These are phyloP conservation scores for Pelagophyceae sp. DNA, from an alignment of 352 stramenopile genomes.

Conservation along the genomic window DNA sequence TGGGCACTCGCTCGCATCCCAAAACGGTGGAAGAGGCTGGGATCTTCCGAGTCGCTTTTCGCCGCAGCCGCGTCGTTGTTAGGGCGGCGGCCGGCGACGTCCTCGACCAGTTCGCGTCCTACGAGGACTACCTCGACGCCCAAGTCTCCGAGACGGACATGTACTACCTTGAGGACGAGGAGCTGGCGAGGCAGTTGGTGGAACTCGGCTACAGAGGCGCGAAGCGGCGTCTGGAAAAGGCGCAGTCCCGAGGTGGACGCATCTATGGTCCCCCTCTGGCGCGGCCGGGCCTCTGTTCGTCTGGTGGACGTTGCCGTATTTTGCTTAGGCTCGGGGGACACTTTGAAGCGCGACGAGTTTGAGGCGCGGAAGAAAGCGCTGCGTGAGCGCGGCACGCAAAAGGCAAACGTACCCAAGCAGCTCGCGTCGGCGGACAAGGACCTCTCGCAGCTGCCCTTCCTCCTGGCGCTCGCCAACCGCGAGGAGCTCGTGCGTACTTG, in stretches of 20 bases:
- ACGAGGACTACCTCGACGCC: slow-evolving; percentile 86
- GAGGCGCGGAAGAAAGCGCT: slow-evolving; percentile 74
- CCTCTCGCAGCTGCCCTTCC: slow-evolving; percentile 63
- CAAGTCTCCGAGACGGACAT: slow-evolving; percentile 80
- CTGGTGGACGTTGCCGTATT: slow-evolving; percentile 20
- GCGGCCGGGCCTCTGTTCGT: not conserved
- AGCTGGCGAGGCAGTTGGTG: slow-evolving; percentile 78
- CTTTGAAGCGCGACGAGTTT: slow-evolving; percentile 43
- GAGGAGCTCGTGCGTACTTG: slow-evolving; percentile 85
- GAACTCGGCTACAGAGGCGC: slow-evolving; percentile 83
- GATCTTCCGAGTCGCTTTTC: no score
- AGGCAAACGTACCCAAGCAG: slow-evolving; percentile 71
- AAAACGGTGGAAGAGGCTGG: no score
- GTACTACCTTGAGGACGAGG: slow-evolving; percentile 85
- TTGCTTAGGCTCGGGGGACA: slow-evolving; percentile 17
- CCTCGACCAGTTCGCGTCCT: slow-evolving; percentile 75
- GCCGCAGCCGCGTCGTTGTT: no score
- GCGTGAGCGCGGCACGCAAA: slow-evolving; percentile 70
- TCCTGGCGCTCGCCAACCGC: slow-evolving; percentile 71
- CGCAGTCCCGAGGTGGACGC: slow-evolving; percentile 56
- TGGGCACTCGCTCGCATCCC: no score
- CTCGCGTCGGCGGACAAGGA: slow-evolving; percentile 74
- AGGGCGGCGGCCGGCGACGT: slow-evolving; percentile 48
- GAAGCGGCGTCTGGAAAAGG: slow-evolving; percentile 77
- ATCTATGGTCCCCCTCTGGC: slow-evolving; percentile 10